Conservation (phyloP, 352 stramenopile genomes). For the Pythium apleroticum region DNA sequence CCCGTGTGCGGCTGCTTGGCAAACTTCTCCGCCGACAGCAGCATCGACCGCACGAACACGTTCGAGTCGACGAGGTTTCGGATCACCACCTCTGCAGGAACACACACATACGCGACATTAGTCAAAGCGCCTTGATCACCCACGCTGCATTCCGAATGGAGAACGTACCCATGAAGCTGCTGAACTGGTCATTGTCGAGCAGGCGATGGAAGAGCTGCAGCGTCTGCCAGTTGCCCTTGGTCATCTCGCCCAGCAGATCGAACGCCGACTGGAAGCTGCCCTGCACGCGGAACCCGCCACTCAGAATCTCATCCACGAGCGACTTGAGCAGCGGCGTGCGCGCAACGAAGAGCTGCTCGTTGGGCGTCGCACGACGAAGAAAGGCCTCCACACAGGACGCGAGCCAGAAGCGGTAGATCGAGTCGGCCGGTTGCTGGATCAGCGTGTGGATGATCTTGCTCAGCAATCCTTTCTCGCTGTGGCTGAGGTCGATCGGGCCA, state of each 20-base stretch:
- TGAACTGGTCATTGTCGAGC: constrained; percentile 89
- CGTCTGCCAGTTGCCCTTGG: constrained; percentile 92
- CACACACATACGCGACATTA: constrained; percentile 2
- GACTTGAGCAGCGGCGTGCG: constrained; percentile 86
- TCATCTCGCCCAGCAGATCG: constrained; percentile 95
- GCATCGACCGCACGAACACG: constrained; percentile 94
- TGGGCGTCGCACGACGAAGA: constrained; percentile 79
- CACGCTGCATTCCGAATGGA: constrained; percentile 12
- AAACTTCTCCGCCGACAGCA: constrained; percentile 81
- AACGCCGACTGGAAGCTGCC: constrained; percentile 95
- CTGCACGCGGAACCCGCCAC: constrained; percentile 79
- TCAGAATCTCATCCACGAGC: constrained; percentile 88
- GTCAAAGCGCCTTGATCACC: background rate
- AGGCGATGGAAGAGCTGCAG: constrained; percentile 88
- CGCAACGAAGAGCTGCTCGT: constrained; percentile 91
- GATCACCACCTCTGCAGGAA: constrained; percentile 82
- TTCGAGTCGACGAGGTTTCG: constrained; percentile 96
- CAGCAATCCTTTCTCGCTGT: constrained; percentile 82
- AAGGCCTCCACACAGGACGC: constrained; percentile 96
- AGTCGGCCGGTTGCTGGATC: constrained; percentile 90
- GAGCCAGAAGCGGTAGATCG: constrained; percentile 96
- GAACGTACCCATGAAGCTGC: constrained; percentile 85
- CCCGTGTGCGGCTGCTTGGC: constrained; percentile 35
- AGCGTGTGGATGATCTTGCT: constrained; percentile 91
- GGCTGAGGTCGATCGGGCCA: constrained; percentile 59